These are phyloP conservation scores for Globisporangium cederbergense DNA, from an alignment of 352 stramenopile species.

Conservation along the genomic window DNA sequence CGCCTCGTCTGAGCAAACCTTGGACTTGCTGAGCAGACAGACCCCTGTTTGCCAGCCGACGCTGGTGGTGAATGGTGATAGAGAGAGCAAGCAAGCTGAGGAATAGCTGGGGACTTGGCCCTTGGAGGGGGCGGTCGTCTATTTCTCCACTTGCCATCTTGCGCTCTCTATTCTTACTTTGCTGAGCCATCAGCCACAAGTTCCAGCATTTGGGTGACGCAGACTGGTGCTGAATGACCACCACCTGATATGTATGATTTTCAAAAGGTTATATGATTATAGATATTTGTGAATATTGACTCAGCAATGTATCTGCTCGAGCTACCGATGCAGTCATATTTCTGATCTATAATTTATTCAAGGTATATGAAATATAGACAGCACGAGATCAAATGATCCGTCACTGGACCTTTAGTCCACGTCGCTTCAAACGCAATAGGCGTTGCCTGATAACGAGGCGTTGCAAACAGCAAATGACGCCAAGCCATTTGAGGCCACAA, in stretches of 20 bases:
- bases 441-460: neutral
- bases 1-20: neutral
- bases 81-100: neutral
- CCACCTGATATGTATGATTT: neutral
- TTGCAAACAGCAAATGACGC: neutral
- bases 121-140: too few relatives aligned
- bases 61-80: neutral
- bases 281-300: neutral
- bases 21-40: neutral
- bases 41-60: neutral
- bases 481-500: slow-evolving; percentile 5
- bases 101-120: too few relatives aligned
- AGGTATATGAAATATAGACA: neutral
- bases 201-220: neutral
- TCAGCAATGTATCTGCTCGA: too few relatives aligned
- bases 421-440: neutral
- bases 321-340: too few relatives aligned
- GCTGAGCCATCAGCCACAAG: neutral
- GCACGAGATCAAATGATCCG: neutral
- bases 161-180: neutral
- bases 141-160: neutral
- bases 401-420: neutral
- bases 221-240: neutral
- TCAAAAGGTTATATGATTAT: neutral
- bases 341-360: neutral